A percentile compares a stretch with the other conserved stretches of the same genome.
Evolutionary conservation across 352 stramenopile species (phyloP).

Genomic region (Globisporangium radiosum): DNA sequence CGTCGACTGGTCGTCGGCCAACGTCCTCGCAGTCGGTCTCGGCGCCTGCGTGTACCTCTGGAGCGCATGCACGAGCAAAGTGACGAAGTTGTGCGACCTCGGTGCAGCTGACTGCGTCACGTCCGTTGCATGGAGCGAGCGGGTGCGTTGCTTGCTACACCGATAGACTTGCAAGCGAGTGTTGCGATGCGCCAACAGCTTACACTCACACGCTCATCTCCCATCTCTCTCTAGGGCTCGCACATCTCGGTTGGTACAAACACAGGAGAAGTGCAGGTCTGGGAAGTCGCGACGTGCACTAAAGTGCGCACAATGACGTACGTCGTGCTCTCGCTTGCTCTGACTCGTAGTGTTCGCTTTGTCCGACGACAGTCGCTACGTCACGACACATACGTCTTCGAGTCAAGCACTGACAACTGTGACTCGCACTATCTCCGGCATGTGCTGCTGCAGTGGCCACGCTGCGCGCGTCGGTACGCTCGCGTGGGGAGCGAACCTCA

Average conservation of each 20-base stretch:
- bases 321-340: conserved; percentile 5
- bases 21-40: conserved; percentile 94
- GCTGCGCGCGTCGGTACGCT: conserved; percentile 90
- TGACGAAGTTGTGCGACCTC: conserved; percentile 93
- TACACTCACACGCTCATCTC: not conserved
- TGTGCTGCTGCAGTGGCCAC: conserved; percentile 58
- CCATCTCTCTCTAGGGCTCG: conserved; percentile 39
- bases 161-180: too few relatives aligned
- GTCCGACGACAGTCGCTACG: not conserved
- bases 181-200: too few relatives aligned
- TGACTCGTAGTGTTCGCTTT: not conserved
- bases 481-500: conserved; percentile 85
- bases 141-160: conserved; percentile 25
- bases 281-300: conserved; percentile 88
- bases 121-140: conserved; percentile 92
- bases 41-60: conserved; percentile 93
- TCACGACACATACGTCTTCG: conserved; percentile 1
- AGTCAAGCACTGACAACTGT: not conserved
- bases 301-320: conserved; percentile 88
- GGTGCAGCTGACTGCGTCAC: conserved; percentile 79
- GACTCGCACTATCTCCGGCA: too few relatives aligned
- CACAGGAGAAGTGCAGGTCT: conserved; percentile 93
- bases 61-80: conserved; percentile 89
- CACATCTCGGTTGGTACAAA: conserved; percentile 93
- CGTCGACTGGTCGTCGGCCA: conserved; percentile 94